Conservation (phyloP, 768 basidiomycete species). For the Termitomyces bulborhizus region DNA sequence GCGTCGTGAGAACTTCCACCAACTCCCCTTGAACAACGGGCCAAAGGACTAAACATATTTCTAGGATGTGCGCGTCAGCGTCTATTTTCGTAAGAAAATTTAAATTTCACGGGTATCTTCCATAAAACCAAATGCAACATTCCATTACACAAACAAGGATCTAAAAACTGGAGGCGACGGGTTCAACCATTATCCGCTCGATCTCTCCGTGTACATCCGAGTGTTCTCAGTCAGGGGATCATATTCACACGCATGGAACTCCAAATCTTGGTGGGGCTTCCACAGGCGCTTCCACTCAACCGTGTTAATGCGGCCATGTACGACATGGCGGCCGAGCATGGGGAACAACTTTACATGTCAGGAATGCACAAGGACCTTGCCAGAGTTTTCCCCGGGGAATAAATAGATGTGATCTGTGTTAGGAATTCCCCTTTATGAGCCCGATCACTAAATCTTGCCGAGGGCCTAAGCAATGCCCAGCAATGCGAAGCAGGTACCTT, state of each 20-base stretch:
- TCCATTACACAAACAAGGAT: constrained; percentile 1
- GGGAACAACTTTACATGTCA: constrained; percentile 13
- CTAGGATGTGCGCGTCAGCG: background rate
- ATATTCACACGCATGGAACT: constrained; percentile 8
- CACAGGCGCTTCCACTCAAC: background rate
- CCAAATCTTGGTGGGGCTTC: background rate
- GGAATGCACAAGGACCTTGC: constrained; percentile 21
- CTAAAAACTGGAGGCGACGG: constrained; percentile 7
- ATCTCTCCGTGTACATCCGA: constrained; percentile 6
- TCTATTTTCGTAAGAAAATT: background rate
- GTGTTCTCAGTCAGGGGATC: constrained; percentile 4
- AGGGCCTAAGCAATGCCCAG: constrained; percentile 14
- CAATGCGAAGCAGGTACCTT: constrained; percentile 13
- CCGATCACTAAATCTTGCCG: constrained; percentile 40
- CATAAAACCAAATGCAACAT: background rate
- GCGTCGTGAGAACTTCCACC: constrained; percentile 2
- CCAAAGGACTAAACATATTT: background rate
- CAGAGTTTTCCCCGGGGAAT: constrained; percentile 25
- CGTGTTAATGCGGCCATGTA: constrained; percentile 10
- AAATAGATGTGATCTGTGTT: constrained; percentile 31
- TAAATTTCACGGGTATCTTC: constrained; percentile 1
- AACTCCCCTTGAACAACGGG: background rate
- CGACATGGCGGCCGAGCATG: constrained; percentile 24
- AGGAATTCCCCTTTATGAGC: constrained; percentile 21
- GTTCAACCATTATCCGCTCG: constrained; percentile 14